Base-by-base conservation (phyloP, 192 early-diverging fungal genomes). In the Linnemannia exigua region DNA sequence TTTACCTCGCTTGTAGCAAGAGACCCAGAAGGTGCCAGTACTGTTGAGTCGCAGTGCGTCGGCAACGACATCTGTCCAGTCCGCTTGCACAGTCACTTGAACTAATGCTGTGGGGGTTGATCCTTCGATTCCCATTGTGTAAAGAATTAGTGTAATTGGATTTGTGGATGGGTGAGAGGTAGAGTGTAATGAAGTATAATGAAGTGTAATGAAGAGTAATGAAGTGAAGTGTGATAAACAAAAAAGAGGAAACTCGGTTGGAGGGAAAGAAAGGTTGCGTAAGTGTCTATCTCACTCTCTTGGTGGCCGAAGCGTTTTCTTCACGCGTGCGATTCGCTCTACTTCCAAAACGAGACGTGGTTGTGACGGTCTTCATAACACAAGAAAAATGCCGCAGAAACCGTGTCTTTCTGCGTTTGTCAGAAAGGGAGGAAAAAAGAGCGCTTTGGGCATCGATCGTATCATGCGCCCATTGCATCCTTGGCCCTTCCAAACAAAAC, bases 1-100 rank as follows among this genome's bases (percentile, higher is more conserved):
- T 36, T 0, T 74, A 90, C 90, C 90, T 87, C 81, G 84, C 22
- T 80, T 79, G 61, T 91, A 90, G 36, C 89, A 88, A 15, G 91
- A 90, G 14, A 92, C 78, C 91, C 91, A 92, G 67, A 92, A 92
- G 19, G 83, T 58, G 9, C 84, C 90, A 4, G 85, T 71, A 20
- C 68, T 70, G 61, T 74, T 79, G 38, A 70, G 87, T 68, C 76
- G 75, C 38, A 80, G 51, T 3, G 89, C 88, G 31, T 92, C 91
- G 14, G 81, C 41, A 25, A 90, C 74, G 19, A 90, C 89, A 17
- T 86, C 83, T 28, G 87, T 81, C 91, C 91, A 92, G 74, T 92
- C 91, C 6, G 88, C 74, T 71, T 92, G 91, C 5, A 92, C 88
- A 2, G 90, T 89, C 38, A 90, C 81, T 67, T 82, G 87, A 5